Evolutionary conservation across 2,329 filamentous ascomycete genomes (phyloP), one percentile per base, ranked within the genome.

Genomic region (Cadophora malorum): DNA sequence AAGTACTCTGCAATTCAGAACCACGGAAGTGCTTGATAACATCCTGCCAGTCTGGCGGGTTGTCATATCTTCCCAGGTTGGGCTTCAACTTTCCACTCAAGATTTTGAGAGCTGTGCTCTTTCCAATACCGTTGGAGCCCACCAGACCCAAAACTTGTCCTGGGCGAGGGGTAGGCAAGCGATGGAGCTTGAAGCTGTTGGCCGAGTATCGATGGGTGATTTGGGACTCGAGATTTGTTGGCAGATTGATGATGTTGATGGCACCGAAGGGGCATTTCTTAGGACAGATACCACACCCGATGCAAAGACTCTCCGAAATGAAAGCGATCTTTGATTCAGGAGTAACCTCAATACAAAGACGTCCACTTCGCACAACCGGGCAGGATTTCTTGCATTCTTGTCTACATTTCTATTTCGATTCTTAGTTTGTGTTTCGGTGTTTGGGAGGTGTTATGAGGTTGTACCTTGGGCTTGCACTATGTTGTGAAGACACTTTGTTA

Each of bases 331-430:
- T 95, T 73, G 95, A 96, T 67, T 92, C 88, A 71, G 92, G 84
- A 64, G 87, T 85, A 77, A 99, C 96, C 85, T 99, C 95, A 80
- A 98, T 97, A 83, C 94, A 97, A 74, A 96, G 90, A 86, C 97
- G 98, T 82, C 96, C 96, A 69, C 94, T 97, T 77, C 95, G 92
- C 75, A 99, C 96, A 71, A 99, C 96, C 35, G 96, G 94, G 81
- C 96, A 99, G 35, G 94, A 95, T 81, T 98, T 98, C 82, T 98
- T 98, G 87, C 96, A 99, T 83, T 99, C 96, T 84, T 97, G 95
- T 75, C 95, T 90, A 82, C 96, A 98, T 93, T 98, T 98, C 91
- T 94, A 77, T 73, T 74, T 71, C 52, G 76, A 68, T 12, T 76
- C 75, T 77, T 74, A 76, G 76, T 72, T 73, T 74, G 75, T 67